Base-by-base conservation (phyloP, 495 filamentous ascomycete species). In the Bombardia bombarda region DNA sequence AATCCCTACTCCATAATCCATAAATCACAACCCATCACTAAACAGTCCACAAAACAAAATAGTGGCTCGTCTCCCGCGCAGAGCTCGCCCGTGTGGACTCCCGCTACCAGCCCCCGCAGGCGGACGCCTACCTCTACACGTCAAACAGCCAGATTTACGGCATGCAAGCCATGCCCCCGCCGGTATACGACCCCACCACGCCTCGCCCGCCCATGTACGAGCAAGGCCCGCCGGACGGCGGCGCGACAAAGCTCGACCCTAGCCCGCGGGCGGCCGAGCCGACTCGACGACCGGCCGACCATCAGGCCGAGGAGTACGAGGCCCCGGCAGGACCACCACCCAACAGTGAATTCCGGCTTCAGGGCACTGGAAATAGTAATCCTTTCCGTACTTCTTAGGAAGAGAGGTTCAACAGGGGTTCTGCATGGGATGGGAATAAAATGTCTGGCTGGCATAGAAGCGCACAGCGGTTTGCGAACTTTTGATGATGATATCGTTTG, bases 31-130 rank as follows among this genome's bases (percentile, higher is more conserved):
- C n/a, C n/a, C n/a, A n/a, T n/a, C n/a, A n/a, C n/a, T n/a, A n/a
- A n/a, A n/a, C n/a, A n/a, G n/a, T n/a, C n/a, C n/a, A n/a, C n/a
- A n/a, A n/a, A n/a, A n/a, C n/a, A n/a, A n/a, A n/a, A 3, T 18
- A 84, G 81, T 84, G 75, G 73, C 73, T 87, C 19, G 66, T 86
- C 38, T 70, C 74, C 39, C 69, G 72, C 42, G 45, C 54, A 14
- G 69, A 77, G 41, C 68, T 76, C 37, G 70, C 74, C 31, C 67
- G 56, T 33, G 77, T 71, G 56, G 73, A 79, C 49, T 72, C 75
- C 4, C 60, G 61, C 7, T 73, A 71, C 50, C 63, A 58, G 25
- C 64, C 66, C 40, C 72, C 71, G 12, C 51, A 62, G 22, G 50
- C 56, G 9, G 31, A 21, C 28, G 17, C 41, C 22, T 12, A 26